These are phyloP conservation scores for Plantago elongata DNA, from an alignment of 257 asterid species.

Conservation along the genomic window DNA sequence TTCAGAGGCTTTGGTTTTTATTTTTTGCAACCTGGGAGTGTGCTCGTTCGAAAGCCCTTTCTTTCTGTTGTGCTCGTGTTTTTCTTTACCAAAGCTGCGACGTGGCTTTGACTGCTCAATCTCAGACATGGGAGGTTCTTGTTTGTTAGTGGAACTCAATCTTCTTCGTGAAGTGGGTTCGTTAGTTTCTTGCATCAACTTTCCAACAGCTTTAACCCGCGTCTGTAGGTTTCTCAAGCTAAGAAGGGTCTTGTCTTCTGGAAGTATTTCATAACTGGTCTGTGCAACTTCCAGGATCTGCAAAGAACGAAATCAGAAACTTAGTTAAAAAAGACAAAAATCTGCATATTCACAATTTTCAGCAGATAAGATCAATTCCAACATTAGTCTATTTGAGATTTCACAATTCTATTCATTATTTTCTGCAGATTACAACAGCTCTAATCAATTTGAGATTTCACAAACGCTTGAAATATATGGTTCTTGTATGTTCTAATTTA, in stretches of 20 bases:
- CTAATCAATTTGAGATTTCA: too few species aligned
- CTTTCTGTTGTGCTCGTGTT: constrained; percentile 30
- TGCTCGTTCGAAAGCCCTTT: constrained; percentile 27
- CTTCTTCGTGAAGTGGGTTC: constrained; percentile 29
- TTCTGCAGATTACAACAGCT: too few species aligned
- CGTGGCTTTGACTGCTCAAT: constrained; percentile 37
- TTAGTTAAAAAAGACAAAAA: neutral
- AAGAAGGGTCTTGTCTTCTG: constrained; percentile 34
- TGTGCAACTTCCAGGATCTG: constrained; percentile 38
- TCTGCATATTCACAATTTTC: neutral
- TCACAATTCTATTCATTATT: too few species aligned
- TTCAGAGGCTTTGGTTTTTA: constrained; percentile 39
- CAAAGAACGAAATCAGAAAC: neutral
- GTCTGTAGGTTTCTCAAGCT: constrained; percentile 55
- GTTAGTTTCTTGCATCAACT: constrained; percentile 45
- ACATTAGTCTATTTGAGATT: too few species aligned
- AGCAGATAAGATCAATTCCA: neutral
- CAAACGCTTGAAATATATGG: too few species aligned
- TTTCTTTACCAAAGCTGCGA: constrained; percentile 36
- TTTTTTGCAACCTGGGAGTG: constrained; percentile 37
- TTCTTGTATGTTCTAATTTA: too few species aligned
- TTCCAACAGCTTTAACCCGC: constrained; percentile 56
- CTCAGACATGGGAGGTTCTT: constrained; percentile 32
- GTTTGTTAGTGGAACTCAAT: constrained; percentile 26
- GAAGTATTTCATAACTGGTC: constrained; percentile 22